phyloP scores from a whole-genome alignment of 2,329 filamentous ascomycete genomes.

The Aureobasidium sp. region DNA sequence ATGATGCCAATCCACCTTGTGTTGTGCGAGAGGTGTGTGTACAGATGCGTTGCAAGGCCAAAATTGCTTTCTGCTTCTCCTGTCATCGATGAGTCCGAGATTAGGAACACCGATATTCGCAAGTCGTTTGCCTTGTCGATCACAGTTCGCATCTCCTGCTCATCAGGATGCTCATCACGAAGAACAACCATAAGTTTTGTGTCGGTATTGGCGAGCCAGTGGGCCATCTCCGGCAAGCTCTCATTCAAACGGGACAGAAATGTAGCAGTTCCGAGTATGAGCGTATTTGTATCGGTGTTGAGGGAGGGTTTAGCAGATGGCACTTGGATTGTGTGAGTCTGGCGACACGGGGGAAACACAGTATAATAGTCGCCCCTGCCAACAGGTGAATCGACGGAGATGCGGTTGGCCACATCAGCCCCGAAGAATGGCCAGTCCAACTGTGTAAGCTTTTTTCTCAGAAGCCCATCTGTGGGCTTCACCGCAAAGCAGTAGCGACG shows the following conservation, averaged over 20 bases:
- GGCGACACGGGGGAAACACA: too few relatives aligned
- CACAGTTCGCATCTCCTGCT: not conserved
- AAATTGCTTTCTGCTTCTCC: not conserved
- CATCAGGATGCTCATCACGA: not conserved
- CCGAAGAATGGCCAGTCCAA: too few relatives aligned
- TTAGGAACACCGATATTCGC: not conserved
- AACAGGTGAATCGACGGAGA: too few relatives aligned
- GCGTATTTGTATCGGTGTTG: not conserved
- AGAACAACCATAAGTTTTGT: not conserved
- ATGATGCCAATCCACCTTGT: constrained; percentile 23
- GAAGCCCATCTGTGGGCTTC: too few relatives aligned
- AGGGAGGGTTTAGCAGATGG: too few relatives aligned
- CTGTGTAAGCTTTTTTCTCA: too few relatives aligned
- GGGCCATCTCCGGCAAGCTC: not conserved
- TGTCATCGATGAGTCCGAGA: not conserved
- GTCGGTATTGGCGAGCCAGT: not conserved
- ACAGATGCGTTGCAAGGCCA: not conserved
- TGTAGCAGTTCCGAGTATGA: not conserved
- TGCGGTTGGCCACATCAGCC: too few relatives aligned
- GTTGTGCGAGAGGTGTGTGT: constrained; percentile 14
- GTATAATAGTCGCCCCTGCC: too few relatives aligned
- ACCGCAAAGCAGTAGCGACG: constrained; percentile 9
- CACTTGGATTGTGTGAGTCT: too few relatives aligned
- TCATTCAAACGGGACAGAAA: not conserved
- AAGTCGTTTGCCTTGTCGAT: not conserved